phyloP scores from a whole-genome alignment of 495 filamentous ascomycete genomes.

The Darksidea phi region DNA sequence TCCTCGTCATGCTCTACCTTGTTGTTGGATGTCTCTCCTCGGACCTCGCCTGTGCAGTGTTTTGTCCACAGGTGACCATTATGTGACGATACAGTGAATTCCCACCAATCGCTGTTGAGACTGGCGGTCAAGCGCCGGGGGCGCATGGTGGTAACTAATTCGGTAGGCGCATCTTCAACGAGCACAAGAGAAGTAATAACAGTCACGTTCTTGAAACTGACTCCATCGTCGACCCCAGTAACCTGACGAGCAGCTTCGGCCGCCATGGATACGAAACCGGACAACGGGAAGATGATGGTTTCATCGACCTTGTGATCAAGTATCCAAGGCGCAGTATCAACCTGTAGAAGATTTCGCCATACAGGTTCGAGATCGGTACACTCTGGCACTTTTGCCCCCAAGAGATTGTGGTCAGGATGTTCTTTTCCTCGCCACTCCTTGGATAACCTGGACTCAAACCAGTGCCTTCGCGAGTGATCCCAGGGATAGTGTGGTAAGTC shows the following conservation, averaged over 20 bases:
- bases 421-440: neutral
- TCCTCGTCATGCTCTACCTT: neutral
- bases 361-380: neutral
- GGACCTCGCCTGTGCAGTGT: neutral
- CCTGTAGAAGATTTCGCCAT: neutral
- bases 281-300: neutral
- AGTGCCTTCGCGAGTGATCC: neutral
- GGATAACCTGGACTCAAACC: neutral
- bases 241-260: neutral
- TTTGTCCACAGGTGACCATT: conserved; percentile 7
- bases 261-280: neutral
- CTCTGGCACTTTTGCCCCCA: neutral
- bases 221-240: neutral
- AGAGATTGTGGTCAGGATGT: neutral
- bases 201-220: neutral
- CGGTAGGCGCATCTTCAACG: neutral
- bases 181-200: neutral
- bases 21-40: neutral
- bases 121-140: neutral
- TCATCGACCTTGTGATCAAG: neutral
- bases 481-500: neutral
- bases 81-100: conserved; percentile 3
- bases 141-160: conserved; percentile 3
- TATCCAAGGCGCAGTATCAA: neutral
- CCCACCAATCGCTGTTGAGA: conserved; percentile 6